Conservation (phyloP, 2,329 filamentous ascomycete genomes). For the Ceratocystis destructans region DNA sequence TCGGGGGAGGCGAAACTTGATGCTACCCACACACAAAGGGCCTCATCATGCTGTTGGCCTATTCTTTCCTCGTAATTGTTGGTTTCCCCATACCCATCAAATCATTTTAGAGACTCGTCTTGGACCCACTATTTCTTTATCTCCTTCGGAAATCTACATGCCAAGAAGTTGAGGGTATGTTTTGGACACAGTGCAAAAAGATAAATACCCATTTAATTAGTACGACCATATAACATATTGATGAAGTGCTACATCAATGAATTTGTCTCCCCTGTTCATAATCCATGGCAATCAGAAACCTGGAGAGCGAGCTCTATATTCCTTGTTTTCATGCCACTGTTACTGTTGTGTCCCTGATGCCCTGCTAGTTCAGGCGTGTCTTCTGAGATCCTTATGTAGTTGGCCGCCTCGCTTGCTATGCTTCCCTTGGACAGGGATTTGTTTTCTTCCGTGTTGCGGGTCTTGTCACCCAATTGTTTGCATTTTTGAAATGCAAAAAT, state of each 20-base stretch:
- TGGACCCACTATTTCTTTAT: neutral
- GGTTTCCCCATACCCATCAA: neutral
- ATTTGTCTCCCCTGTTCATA: neutral
- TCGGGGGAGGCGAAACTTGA: neutral
- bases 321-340: neutral
- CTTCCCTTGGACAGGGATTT: neutral
- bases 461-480: too few species aligned
- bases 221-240: neutral
- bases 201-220: neutral
- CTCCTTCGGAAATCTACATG: neutral
- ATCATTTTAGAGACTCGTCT: neutral
- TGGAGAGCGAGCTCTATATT: neutral
- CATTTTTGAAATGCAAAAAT: neutral
- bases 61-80: conserved; percentile 1
- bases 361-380: neutral
- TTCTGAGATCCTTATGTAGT: neutral
- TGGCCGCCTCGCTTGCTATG: neutral
- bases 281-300: neutral
- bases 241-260: neutral
- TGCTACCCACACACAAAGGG: neutral
- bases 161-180: neutral
- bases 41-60: neutral
- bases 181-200: neutral
- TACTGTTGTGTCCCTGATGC: neutral
- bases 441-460: too few species aligned